Percentiles rank a stretch among this genome's conserved stretches.
Evolutionary conservation across 2,329 filamentous ascomycete species (phyloP).

Genomic region (Ophiosphaerella narmari): DNA sequence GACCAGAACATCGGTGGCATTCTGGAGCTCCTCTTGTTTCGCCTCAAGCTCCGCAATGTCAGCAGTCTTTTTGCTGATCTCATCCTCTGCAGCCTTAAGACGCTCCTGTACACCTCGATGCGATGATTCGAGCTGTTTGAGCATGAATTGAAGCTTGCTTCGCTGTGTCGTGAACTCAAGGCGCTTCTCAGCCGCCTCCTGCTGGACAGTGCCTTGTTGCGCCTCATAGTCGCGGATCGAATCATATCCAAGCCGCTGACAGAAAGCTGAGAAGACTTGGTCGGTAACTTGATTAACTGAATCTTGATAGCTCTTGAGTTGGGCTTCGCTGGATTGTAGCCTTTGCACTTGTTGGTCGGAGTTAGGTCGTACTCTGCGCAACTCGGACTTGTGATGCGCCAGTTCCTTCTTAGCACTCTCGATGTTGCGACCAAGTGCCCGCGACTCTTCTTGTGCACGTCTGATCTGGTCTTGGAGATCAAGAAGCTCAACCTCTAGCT

Average conservation of each 20-base stretch:
- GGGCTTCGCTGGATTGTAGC: slow-evolving; percentile 65
- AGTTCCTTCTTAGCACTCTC: slow-evolving; percentile 83
- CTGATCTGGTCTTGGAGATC: slow-evolving; percentile 77
- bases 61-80: slow-evolving; percentile 67
- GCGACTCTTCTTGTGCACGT: slow-evolving; percentile 75
- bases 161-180: slow-evolving; percentile 83
- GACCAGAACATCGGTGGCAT: slow-evolving; percentile 71
- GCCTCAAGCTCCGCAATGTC: slow-evolving; percentile 67
- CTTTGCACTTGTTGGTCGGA: slow-evolving; percentile 72
- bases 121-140: slow-evolving; percentile 70
- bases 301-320: slow-evolving; percentile 61
- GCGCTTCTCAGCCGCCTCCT: slow-evolving; percentile 85
- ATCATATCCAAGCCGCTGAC: slow-evolving; percentile 80
- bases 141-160: slow-evolving; percentile 63
- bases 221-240: slow-evolving; percentile 93
- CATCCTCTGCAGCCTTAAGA: slow-evolving; percentile 69
- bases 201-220: slow-evolving; percentile 88
- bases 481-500: slow-evolving; percentile 75
- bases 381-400: slow-evolving; percentile 71
- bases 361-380: slow-evolving; percentile 78
- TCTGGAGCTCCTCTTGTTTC: slow-evolving; percentile 76
- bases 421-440: slow-evolving; percentile 79
- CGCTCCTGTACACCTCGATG: slow-evolving; percentile 72
- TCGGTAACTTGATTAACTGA: slow-evolving; percentile 85
- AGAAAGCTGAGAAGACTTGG: slow-evolving; percentile 83